These are phyloP conservation scores for Jacaranda copaia DNA, from an alignment of 257 asterid species.

Conservation along the genomic window DNA sequence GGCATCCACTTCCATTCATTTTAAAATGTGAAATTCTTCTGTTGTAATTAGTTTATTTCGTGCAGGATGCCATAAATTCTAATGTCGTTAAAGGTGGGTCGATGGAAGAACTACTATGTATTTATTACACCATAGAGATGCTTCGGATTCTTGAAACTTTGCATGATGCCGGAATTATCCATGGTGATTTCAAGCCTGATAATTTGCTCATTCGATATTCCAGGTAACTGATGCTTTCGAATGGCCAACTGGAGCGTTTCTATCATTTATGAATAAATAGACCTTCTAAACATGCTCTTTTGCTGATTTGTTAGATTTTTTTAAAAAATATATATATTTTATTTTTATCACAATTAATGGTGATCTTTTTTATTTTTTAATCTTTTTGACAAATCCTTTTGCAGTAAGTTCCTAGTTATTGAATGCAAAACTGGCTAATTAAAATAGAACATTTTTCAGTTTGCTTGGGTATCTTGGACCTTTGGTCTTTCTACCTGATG, in stretches of 20 bases:
- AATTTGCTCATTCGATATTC: slow-evolving; percentile 90
- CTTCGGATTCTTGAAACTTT: slow-evolving; percentile 82
- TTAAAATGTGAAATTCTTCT: slow-evolving; percentile 16
- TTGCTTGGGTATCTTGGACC: not conserved
- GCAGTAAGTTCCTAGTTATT: not conserved
- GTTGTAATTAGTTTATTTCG: slow-evolving; percentile 31
- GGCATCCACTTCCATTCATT: slow-evolving; percentile 34
- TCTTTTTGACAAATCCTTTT: not conserved
- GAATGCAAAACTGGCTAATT: not conserved
- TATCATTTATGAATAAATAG: not conserved
- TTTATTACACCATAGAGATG: slow-evolving; percentile 95
- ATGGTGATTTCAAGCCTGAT: slow-evolving; percentile 98
- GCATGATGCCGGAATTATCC: slow-evolving; percentile 75
- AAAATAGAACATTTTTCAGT: not conserved
- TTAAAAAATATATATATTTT: no score
- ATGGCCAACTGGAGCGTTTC: slow-evolving; percentile 21
- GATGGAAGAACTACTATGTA: slow-evolving; percentile 91
- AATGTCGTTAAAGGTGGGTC: slow-evolving; percentile 65
- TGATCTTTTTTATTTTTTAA: not conserved
- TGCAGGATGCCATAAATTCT: slow-evolving; percentile 90
- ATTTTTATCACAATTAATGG: not conserved
- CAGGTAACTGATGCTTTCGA: slow-evolving; percentile 58
- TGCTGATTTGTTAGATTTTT: no score
- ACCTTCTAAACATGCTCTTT: slow-evolving; percentile 5
- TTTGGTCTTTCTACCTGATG: not conserved